These are phyloP conservation scores for Colletotrichum scovillei DNA, from an alignment of 2,329 filamentous ascomycete genomes.

Conservation along the genomic window DNA sequence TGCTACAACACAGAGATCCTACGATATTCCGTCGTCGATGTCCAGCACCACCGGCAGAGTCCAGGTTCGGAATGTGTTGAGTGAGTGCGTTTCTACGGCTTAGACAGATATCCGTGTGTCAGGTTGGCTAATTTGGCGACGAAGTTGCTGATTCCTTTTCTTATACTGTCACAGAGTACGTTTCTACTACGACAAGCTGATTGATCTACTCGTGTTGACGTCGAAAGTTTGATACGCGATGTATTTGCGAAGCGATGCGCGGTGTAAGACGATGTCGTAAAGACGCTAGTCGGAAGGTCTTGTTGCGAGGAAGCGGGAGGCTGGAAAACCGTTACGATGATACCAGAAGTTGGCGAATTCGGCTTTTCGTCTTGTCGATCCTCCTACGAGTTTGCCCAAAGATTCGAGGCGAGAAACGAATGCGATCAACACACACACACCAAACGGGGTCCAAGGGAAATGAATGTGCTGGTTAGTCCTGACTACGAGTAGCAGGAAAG, in stretches of 20 bases:
- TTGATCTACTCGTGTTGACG: not conserved
- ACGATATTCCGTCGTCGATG: slow-evolving; percentile 1
- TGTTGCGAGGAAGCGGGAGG: not conserved
- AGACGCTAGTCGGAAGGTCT: slow-evolving; percentile 1
- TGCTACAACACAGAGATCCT: not conserved
- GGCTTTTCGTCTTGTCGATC: not conserved
- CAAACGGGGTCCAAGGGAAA: slow-evolving; percentile 27
- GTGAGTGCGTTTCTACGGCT: not conserved
- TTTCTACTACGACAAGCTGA: not conserved
- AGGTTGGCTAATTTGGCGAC: not conserved
- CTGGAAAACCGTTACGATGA: slow-evolving; percentile 1
- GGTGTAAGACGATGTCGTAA: slow-evolving; percentile 28
- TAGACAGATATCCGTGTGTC: not conserved
- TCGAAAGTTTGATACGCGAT: not conserved
- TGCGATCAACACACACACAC: slow-evolving; percentile 37
- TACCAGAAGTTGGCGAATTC: not conserved
- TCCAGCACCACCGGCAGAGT: slow-evolving; percentile 15
- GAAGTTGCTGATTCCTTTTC: not conserved
- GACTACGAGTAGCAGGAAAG: slow-evolving; percentile 16
- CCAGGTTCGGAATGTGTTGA: not conserved
- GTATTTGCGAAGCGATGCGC: slow-evolving; percentile 4
- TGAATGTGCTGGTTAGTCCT: slow-evolving; percentile 19
- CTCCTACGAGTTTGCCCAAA: slow-evolving; percentile 7
- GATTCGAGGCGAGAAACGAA: slow-evolving; percentile 29
- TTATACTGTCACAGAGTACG: not conserved